Evolutionary conservation across 2,329 filamentous ascomycete species (phyloP).

Genomic region (Colletotrichum salicis): DNA sequence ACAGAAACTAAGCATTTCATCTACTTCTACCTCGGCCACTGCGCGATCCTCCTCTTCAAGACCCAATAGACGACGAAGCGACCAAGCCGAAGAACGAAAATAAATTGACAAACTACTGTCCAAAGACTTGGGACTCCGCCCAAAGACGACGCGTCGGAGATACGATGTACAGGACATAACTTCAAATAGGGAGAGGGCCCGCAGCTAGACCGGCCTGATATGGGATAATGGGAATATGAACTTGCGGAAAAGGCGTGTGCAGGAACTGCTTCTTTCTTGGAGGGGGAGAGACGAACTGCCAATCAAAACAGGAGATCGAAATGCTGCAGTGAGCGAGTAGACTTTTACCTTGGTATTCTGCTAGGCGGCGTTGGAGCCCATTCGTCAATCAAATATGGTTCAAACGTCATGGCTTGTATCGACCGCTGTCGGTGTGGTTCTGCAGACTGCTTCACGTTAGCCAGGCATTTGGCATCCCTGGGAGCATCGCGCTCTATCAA

Average conservation of each 20-base stretch:
- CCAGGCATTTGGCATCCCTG: background rate
- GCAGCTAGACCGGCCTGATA: conserved; percentile 8
- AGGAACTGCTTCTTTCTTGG: background rate
- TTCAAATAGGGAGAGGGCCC: background rate
- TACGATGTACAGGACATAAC: conserved; percentile 19
- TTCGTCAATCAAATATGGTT: conserved; percentile 7
- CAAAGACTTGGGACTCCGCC: conserved; percentile 5
- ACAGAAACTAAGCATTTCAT: conserved; percentile 99
- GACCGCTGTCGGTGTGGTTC: background rate
- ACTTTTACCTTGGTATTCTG: conserved; percentile 3
- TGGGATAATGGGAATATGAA: conserved; percentile 30
- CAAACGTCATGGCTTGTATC: background rate
- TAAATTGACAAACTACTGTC: conserved; percentile 3
- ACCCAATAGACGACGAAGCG: conserved; percentile 74
- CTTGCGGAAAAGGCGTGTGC: conserved; percentile 24
- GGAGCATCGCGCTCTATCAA: too few relatives aligned
- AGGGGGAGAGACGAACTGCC: background rate
- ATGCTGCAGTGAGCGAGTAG: conserved; percentile 8
- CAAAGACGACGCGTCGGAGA: conserved; percentile 14
- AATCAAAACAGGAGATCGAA: background rate
- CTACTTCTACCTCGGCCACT: conserved; percentile 99
- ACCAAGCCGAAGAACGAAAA: conserved; percentile 12
- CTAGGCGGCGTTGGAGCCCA: conserved; percentile 6
- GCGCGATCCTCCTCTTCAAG: conserved; percentile 98
- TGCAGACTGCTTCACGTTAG: background rate